A percentile compares a stretch with the other conserved stretches of the same genome.
These are phyloP conservation scores for Candida bentonensis DNA, from an alignment of 805 yeast genomes.

Conservation along the genomic window DNA sequence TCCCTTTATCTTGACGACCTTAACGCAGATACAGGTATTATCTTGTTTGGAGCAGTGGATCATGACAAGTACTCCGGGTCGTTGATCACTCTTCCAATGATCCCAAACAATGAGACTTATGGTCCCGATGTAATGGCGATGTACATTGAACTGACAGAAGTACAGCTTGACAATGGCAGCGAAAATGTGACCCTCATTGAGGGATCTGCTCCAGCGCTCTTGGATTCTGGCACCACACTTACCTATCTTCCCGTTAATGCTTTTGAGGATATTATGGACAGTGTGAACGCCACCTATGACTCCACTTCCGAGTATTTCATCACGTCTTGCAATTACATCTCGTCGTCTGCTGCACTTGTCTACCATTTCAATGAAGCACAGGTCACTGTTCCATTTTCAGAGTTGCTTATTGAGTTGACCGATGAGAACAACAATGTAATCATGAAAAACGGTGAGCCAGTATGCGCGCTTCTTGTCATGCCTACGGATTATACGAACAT, in stretches of 20 bases:
- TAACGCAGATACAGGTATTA: conserved; percentile 21
- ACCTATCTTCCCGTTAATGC: conserved; percentile 12
- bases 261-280: conserved; percentile 11
- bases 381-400: conserved; percentile 14
- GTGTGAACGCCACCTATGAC: conserved; percentile 28
- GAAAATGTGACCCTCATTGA: neutral
- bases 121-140: neutral
- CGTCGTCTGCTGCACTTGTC: conserved; percentile 2
- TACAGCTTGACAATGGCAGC: neutral
- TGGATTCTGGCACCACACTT: conserved; percentile 12
- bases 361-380: conserved; percentile 13
- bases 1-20: conserved; percentile 30
- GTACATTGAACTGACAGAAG: neutral
- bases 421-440: neutral
- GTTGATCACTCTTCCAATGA: conserved; percentile 22
- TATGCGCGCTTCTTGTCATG: conserved; percentile 16
- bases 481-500: conserved; percentile 16
- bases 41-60: conserved; percentile 34
- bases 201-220: conserved; percentile 5
- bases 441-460: no score
- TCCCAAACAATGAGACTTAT: conserved; percentile 8
- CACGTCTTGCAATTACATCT: conserved; percentile 3
- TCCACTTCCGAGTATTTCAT: conserved; percentile 21
- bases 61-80: conserved; percentile 28
- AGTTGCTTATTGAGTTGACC: conserved; percentile 13